Base-by-base conservation (phyloP, 768 basidiomycete species). In the Collybia sordida region DNA sequence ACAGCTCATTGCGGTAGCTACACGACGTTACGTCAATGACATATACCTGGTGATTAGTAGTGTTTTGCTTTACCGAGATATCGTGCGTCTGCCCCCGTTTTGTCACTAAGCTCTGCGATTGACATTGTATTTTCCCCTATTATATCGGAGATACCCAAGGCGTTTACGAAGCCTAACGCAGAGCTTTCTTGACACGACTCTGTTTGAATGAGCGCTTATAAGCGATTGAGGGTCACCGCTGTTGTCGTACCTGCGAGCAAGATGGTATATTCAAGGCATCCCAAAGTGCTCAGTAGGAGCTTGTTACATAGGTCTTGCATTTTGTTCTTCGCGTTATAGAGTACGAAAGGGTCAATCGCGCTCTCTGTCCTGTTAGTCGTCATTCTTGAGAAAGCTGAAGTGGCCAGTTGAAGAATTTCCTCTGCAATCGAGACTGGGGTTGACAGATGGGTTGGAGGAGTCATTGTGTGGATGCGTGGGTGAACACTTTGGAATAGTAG, bases 181-280 rank as follows among this genome's bases (percentile, higher is more conserved):
- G 55, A 56, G 22, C 48, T 50, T 31, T 56, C 55, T 35, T 56
- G 55, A 27, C 55, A 56, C 7, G 55, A 56, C 18, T 56, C 55
- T 56, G 14, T 28, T 4, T 11, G 15, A 27, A 23, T 12, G 22
- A n/a, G n/a, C 44, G 19, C 4, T 4, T 24, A 18, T 11, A 3
- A 9, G n/a, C 22, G 6, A 9, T 9, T 27, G 7, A 14, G 3
- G 42, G 2, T 25, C 14, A 14, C 12, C 24, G 11, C 21, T 27
- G 3, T 19, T 9, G n/a, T 31, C 43, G 21, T 46, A 52, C 55
- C 55, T 12, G 51, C 55, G 1, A 56, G 44, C 19, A 56, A 37
- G 14, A 42, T 37, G 4, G 51, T 52, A 22, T 56, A 56, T 34
- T 56, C 55, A 3, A 47, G 47, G 25, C 47, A 37, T 1, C 55